phyloP scores from a whole-genome alignment of 2,329 filamentous ascomycete genomes.

The Alternaria panax region DNA sequence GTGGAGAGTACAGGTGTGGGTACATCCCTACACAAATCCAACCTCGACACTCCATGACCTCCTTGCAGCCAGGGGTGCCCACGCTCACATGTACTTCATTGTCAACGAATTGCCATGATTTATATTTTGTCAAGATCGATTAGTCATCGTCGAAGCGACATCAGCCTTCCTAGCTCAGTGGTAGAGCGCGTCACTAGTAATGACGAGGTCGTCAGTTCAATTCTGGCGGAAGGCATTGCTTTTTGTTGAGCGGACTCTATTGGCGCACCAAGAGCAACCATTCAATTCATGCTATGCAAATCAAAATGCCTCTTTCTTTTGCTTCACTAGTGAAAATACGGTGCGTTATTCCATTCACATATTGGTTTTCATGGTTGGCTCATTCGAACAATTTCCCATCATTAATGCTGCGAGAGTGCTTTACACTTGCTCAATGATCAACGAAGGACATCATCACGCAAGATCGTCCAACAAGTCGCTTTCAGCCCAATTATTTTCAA shows the following conservation, averaged over 20 bases:
- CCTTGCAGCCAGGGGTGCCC: neutral
- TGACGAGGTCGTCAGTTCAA: conserved; percentile 47
- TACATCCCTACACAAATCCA: neutral
- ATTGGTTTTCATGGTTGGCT: neutral
- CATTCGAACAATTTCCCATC: neutral
- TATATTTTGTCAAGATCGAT: neutral
- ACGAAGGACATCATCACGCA: neutral
- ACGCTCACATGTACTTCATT: neutral
- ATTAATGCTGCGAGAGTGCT: neutral
- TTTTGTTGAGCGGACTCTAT: neutral
- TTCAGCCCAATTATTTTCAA: neutral
- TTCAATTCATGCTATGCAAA: neutral
- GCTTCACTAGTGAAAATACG: neutral
- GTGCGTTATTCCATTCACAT: neutral
- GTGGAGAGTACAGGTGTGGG: neutral
- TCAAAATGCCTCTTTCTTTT: neutral
- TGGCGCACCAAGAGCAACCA: neutral
- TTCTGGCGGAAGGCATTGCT: conserved; percentile 15
- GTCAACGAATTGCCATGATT: rapidly evolving
- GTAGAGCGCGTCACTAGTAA: conserved; percentile 52
- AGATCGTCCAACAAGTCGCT: neutral
- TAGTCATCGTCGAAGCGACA: conserved; percentile 10
- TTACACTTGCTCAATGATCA: neutral
- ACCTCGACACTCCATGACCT: neutral
- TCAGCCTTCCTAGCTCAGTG: conserved; percentile 46